Conservation (phyloP, 169 alveolate genomes). For the Plasmodium billcollinsi region DNA sequence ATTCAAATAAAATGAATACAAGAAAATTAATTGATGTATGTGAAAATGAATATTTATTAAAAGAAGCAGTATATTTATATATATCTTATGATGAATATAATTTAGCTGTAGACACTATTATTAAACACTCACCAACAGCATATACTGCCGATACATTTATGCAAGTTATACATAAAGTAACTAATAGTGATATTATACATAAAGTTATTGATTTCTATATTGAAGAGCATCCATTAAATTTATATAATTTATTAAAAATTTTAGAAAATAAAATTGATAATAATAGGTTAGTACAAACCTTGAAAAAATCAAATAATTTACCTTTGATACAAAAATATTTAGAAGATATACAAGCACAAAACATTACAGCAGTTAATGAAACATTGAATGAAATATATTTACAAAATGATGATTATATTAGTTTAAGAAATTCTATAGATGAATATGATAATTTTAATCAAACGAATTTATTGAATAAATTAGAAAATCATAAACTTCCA, state of each 20-base stretch:
- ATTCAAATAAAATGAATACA: slow-evolving; percentile 77
- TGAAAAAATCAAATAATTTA: slow-evolving; percentile 87
- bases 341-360: slow-evolving; percentile 89
- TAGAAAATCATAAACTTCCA: slow-evolving; percentile 96
- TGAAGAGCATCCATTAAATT: slow-evolving; percentile 98
- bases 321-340: slow-evolving; percentile 87
- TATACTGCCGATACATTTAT: slow-evolving; percentile 87
- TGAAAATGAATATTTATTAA: slow-evolving; percentile 93
- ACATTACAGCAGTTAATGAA: slow-evolving; percentile 97
- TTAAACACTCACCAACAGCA: slow-evolving; percentile 90
- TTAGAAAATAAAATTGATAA: slow-evolving; percentile 93
- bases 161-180: slow-evolving; percentile 79
- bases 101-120: slow-evolving; percentile 94
- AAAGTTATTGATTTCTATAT: slow-evolving; percentile 98
- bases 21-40: slow-evolving; percentile 83
- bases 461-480: slow-evolving; percentile 90
- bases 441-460: slow-evolving; percentile 97
- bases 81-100: slow-evolving; percentile 97
- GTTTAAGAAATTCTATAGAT: slow-evolving; percentile 93
- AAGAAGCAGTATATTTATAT: slow-evolving; percentile 97
- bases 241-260: slow-evolving; percentile 91
- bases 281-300: slow-evolving; percentile 94
- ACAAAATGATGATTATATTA: slow-evolving; percentile 97
- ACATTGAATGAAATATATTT: slow-evolving; percentile 97
- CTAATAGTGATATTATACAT: slow-evolving; percentile 96